Conservation (phyloP, 2,329 filamentous ascomycete genomes). For the Aspergillus pseudoviridinutans region DNA sequence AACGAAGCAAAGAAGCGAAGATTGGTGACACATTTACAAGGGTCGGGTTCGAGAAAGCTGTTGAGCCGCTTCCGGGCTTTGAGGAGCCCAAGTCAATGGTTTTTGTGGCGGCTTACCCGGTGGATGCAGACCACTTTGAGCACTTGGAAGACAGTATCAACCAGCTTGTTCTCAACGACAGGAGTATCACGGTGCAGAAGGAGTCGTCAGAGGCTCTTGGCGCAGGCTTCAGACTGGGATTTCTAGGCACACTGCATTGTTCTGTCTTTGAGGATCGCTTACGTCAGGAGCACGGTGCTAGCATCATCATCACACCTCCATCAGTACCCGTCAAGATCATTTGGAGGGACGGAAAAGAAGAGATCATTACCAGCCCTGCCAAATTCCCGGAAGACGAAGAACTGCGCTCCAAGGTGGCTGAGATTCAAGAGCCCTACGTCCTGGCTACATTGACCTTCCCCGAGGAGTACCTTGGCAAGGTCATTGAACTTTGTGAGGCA, state of each 20-base stretch:
- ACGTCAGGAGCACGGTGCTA: constrained; percentile 88
- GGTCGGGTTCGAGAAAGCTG: constrained; percentile 68
- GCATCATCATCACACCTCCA: constrained; percentile 94
- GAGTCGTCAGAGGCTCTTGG: constrained; percentile 92
- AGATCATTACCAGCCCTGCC: constrained; percentile 78
- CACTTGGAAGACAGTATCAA: constrained; percentile 91
- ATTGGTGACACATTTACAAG: constrained; percentile 93
- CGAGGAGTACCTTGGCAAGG: constrained; percentile 87
- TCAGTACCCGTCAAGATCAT: constrained; percentile 87
- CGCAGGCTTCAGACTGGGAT: constrained; percentile 89
- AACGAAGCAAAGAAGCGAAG: constrained; percentile 90
- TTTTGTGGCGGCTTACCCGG: constrained; percentile 93
- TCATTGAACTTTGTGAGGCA: constrained; percentile 89
- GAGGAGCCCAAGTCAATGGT: constrained; percentile 99
- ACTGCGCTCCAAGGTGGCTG: constrained; percentile 52
- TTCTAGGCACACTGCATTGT: constrained; percentile 93
- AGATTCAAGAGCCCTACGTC: constrained; percentile 72
- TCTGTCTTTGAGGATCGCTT: constrained; percentile 98
- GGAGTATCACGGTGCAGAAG: constrained; percentile 89
- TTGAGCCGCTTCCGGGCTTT: constrained; percentile 83
- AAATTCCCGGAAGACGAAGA: constrained; percentile 75
- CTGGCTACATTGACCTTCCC: constrained; percentile 83
- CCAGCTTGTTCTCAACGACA: constrained; percentile 89
- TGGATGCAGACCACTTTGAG: constrained; percentile 81
- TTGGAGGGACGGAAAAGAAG: constrained; percentile 72